Evolutionary conservation across 768 basidiomycete species (phyloP).

Genomic region (Mycena amicta): DNA sequence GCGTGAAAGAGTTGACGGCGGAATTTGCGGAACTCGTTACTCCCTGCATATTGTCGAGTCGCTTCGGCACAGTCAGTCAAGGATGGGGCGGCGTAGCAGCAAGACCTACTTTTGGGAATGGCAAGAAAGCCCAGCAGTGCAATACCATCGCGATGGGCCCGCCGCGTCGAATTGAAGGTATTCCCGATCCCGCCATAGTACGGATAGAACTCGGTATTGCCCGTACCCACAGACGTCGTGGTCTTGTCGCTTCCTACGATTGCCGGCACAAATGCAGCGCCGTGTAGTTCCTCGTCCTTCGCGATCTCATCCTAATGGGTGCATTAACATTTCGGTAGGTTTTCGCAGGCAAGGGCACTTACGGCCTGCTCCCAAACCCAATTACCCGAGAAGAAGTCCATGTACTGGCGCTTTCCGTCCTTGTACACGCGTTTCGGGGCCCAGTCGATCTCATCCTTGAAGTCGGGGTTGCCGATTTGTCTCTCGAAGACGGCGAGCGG

Average conservation of each 20-base stretch:
- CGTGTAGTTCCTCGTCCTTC: constrained; percentile 10
- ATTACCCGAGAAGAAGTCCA: constrained; percentile 28
- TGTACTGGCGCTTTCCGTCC: constrained; percentile 8
- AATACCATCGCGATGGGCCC: constrained; percentile 10
- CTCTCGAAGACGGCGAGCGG: constrained; percentile 16
- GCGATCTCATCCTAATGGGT: constrained; percentile 29
- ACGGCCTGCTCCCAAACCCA: constrained; percentile 36
- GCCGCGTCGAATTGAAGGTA: constrained; percentile 14
- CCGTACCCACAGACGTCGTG: constrained; percentile 18
- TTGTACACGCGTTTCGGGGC: constrained; percentile 21
- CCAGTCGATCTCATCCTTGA: constrained; percentile 24
- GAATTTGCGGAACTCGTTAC: constrained; percentile 20
- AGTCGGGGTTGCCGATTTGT: constrained; percentile 26
- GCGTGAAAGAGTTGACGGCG: constrained; percentile 24
- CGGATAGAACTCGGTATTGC: constrained; percentile 24
- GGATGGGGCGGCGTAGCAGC: neutral
- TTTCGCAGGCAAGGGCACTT: constrained; percentile 12
- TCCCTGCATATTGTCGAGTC: constrained; percentile 7
- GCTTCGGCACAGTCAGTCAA: neutral
- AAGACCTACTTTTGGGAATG: constrained; percentile 21
- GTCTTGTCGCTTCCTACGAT: constrained; percentile 26
- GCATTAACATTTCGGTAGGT: neutral
- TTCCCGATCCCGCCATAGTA: constrained; percentile 22
- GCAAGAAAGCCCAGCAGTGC: constrained; percentile 5
- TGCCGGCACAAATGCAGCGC: constrained; percentile 17